Evolutionary conservation across 768 basidiomycete genomes (phyloP).

Genomic region (Cystobasidium onofrii): DNA sequence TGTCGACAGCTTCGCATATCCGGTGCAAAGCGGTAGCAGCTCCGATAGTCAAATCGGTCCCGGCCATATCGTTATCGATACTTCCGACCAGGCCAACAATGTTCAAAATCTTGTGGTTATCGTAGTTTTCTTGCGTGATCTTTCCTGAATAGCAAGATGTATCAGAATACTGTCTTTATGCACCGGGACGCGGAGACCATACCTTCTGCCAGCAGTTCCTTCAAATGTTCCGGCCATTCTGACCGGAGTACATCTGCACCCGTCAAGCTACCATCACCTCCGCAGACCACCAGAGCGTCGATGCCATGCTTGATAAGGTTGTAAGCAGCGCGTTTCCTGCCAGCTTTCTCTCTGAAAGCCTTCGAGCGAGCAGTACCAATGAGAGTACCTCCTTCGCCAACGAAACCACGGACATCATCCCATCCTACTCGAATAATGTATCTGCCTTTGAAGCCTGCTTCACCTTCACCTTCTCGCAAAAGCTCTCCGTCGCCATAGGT

Average conservation of each 20-base stretch:
- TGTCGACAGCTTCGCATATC: constrained; percentile 96
- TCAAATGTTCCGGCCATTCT: constrained; percentile 85
- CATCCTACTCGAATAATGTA: constrained; percentile 61
- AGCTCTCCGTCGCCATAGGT: constrained; percentile 55
- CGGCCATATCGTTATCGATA: constrained; percentile 98
- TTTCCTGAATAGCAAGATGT: constrained; percentile 51
- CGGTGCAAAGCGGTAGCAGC: constrained; percentile 53
- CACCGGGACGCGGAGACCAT: too few relatives aligned
- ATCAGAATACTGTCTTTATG: too few relatives aligned
- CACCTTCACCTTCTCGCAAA: constrained; percentile 56
- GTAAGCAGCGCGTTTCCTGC: constrained; percentile 74
- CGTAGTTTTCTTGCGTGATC: constrained; percentile 66
- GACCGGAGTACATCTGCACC: constrained; percentile 87
- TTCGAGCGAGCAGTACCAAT: constrained; percentile 86
- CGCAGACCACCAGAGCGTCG: constrained; percentile 91
- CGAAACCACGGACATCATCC: constrained; percentile 96
- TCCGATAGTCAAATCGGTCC: constrained; percentile 95
- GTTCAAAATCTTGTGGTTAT: constrained; percentile 70
- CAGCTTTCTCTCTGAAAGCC: constrained; percentile 75
- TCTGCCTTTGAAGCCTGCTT: constrained; percentile 60
- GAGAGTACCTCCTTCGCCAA: constrained; percentile 79
- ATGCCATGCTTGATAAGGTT: constrained; percentile 96
- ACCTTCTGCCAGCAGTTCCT: constrained; percentile 61
- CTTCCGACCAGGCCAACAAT: constrained; percentile 98
- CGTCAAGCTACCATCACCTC: constrained; percentile 92